Evolutionary conservation across 768 basidiomycete species (phyloP).

Genomic region (Hysterangium stoloniferum): DNA sequence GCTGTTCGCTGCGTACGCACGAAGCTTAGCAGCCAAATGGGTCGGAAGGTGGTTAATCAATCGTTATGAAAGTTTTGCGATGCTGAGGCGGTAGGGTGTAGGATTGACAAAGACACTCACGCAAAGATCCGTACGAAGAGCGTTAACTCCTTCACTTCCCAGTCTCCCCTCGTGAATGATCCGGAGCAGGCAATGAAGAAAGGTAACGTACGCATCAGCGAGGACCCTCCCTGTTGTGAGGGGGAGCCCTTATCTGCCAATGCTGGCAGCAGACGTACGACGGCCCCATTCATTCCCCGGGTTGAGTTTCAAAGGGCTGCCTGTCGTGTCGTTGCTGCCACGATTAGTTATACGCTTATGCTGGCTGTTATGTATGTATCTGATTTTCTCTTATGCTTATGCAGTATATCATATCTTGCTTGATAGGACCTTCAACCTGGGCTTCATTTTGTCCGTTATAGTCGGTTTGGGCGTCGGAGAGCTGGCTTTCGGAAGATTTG

Average conservation of each 20-base stretch:
- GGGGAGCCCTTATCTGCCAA: background rate
- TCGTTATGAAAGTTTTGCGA: background rate
- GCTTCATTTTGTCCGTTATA: slow-evolving; percentile 66
- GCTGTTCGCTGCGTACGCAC: background rate
- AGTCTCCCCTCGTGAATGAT: background rate
- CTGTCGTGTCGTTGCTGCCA: slow-evolving; percentile 52
- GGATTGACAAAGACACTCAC: background rate
- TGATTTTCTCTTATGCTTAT: slow-evolving; percentile 1
- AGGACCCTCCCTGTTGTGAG: background rate
- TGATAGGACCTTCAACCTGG: slow-evolving; percentile 76
- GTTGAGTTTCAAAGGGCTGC: slow-evolving; percentile 68
- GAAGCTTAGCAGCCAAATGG: background rate
- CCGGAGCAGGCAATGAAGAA: background rate
- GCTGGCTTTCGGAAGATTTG: slow-evolving; percentile 51
- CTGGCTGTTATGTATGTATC: slow-evolving; percentile 63
- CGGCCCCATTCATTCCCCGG: slow-evolving; percentile 54
- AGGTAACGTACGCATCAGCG: background rate
- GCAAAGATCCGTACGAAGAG: background rate
- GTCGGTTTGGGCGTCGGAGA: slow-evolving; percentile 70
- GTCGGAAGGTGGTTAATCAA: background rate
- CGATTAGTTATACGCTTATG: slow-evolving; percentile 69
- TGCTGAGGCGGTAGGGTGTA: background rate
- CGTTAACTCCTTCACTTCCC: background rate
- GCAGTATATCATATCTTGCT: slow-evolving; percentile 15
- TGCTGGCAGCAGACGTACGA: slow-evolving; percentile 24